Conservation (phyloP, 306 rosid species). For the Sophora flavescens region DNA sequence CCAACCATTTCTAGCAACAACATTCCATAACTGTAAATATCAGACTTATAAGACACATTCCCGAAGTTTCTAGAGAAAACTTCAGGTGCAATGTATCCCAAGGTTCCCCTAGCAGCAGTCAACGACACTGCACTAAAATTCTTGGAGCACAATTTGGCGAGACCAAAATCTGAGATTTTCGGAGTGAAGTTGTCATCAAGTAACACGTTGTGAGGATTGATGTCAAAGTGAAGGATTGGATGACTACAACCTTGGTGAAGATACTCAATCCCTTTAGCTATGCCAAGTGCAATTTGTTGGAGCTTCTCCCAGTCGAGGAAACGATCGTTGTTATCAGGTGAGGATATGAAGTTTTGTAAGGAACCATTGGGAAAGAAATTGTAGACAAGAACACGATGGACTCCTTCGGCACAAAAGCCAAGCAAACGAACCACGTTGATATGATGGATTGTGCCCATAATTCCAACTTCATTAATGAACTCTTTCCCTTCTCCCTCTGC, state of each 20-base stretch:
- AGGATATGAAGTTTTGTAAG: background rate
- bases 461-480: background rate
- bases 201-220: background rate
- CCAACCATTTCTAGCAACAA: background rate
- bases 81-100: background rate
- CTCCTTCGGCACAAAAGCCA: background rate
- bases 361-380: background rate
- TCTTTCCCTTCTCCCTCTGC: background rate
- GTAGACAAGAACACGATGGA: background rate
- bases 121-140: background rate
- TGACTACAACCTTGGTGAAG: background rate
- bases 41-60: background rate
- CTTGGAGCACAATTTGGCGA: background rate
- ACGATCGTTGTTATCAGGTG: background rate
- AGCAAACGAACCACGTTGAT: conserved; percentile 13
- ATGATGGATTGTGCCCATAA: background rate
- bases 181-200: background rate
- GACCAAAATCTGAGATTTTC: background rate
- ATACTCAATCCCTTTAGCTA: background rate
- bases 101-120: background rate
- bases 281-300: background rate
- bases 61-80: background rate
- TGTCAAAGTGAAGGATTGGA: background rate
- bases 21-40: background rate
- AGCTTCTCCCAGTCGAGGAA: background rate